Percentiles rank a stretch among this genome's conserved stretches.
Conservation (phyloP, 768 basidiomycete species). For the Mycena rosella region DNA sequence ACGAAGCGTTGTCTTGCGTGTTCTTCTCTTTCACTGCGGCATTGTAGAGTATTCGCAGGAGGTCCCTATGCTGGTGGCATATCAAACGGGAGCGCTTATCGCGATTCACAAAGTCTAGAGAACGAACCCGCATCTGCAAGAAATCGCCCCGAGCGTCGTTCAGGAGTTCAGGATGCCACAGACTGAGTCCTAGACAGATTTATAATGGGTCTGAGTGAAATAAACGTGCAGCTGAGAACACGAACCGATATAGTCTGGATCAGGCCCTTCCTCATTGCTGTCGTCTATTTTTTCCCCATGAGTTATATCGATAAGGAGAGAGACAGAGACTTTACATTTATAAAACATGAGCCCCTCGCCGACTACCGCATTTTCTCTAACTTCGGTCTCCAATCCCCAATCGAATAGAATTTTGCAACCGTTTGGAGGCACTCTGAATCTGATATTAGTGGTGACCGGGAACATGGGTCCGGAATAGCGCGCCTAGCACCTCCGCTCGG, state of each 20-base stretch:
- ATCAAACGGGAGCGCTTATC: neutral
- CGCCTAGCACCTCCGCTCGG: slow-evolving; percentile 1
- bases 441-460: too few species aligned
- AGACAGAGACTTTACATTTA: slow-evolving; percentile 18
- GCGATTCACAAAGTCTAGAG: neutral
- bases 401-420: slow-evolving; percentile 30
- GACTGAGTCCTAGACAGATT: slow-evolving; percentile 7
- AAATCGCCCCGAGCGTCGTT: slow-evolving; percentile 28
- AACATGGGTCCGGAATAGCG: too few species aligned
- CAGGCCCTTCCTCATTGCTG: too few species aligned
- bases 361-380: neutral
- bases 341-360: slow-evolving; percentile 13
- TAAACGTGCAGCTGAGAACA: neutral
- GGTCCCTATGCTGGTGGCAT: slow-evolving; percentile 15
- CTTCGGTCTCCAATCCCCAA: slow-evolving; percentile 24
- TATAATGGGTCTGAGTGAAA: neutral
- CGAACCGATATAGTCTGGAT: neutral
- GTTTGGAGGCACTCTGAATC: slow-evolving; percentile 24
- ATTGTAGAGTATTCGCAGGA: slow-evolving; percentile 22
- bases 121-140: slow-evolving; percentile 6
- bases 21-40: neutral
- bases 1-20: neutral
- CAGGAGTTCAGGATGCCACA: slow-evolving; percentile 24
- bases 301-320: too few species aligned
- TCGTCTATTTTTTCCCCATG: too few species aligned